Percentiles rank a stretch among this genome's conserved stretches.
Evolutionary conservation across 805 yeast genomes (phyloP).

Genomic region (Pichia manshurica): DNA sequence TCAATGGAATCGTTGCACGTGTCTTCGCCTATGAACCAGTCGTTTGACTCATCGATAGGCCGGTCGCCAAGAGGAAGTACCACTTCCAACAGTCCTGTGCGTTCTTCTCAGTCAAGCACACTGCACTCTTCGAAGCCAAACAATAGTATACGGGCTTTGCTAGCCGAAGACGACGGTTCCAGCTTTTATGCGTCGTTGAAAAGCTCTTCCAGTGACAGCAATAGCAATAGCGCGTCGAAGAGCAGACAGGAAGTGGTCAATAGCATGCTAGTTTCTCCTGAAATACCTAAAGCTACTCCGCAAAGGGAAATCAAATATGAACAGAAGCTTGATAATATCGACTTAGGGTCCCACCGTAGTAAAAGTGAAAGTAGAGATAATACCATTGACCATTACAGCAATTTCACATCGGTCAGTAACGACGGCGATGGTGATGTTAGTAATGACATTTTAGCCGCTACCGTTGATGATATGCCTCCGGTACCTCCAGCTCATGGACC

Average conservation of each 20-base stretch:
- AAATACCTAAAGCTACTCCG: not conserved
- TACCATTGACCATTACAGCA: not conserved
- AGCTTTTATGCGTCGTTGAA: not conserved
- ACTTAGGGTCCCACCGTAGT: not conserved
- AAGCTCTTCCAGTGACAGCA: not conserved
- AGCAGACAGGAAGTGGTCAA: too few species aligned
- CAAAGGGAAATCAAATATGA: too few species aligned
- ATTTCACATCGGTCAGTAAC: not conserved
- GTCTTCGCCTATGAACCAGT: constrained; percentile 2
- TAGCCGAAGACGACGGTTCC: not conserved
- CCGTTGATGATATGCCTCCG: too few species aligned
- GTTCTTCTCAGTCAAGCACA: not conserved
- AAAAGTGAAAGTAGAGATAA: not conserved
- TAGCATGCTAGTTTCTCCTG: too few species aligned
- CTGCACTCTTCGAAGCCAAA: not conserved
- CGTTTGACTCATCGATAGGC: not conserved
- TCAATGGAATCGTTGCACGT: constrained; percentile 11
- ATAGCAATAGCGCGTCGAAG: not conserved
- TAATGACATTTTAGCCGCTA: too few species aligned
- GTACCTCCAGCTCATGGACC: too few species aligned
- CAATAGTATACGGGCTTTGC: not conserved
- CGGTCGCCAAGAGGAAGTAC: constrained; percentile 5
- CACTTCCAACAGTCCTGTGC: not conserved
- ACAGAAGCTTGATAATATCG: not conserved
- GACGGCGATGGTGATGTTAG: not conserved